Evolutionary conservation across 176 grass and related monocot species (phyloP).

Genomic region (Aegilops speltoides): DNA sequence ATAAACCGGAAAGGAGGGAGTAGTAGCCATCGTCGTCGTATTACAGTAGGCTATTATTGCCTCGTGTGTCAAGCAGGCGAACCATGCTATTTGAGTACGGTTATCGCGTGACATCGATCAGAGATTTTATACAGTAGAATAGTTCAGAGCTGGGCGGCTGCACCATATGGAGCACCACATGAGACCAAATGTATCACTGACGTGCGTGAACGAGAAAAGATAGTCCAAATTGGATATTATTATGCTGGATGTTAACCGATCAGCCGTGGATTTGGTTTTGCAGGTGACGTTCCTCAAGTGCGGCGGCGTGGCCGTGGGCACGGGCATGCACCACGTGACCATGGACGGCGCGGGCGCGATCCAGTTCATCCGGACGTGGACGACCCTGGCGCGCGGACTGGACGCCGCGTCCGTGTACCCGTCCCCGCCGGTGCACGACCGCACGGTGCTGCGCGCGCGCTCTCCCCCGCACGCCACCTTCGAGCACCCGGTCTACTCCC

Average conservation of each 20-base stretch:
- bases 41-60: background rate
- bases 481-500: slow-evolving; percentile 72
- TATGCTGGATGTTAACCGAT: background rate
- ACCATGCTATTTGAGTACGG: background rate
- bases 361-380: slow-evolving; percentile 68
- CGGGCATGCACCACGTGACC: slow-evolving; percentile 67
- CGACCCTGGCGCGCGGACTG: slow-evolving; percentile 47
- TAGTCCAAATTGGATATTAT: background rate
- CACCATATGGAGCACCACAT: background rate
- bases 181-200: background rate
- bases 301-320: slow-evolving; percentile 64
- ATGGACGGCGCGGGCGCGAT: slow-evolving; percentile 57
- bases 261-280: background rate
- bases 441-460: slow-evolving; percentile 62
- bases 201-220: background rate
- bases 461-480: slow-evolving; percentile 50
- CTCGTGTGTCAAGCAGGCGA: background rate
- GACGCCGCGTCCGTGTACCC: background rate
- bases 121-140: background rate
- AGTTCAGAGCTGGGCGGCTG: background rate
- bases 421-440: slow-evolving; percentile 48
- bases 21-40: background rate
- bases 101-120: background rate
- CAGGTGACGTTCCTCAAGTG: slow-evolving; percentile 81
- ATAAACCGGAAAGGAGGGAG: too few relatives aligned